Evolutionary conservation across 2,329 filamentous ascomycete species (phyloP), one percentile per base, ranked within the genome.

Genomic region (Juglanconis juglandina): DNA sequence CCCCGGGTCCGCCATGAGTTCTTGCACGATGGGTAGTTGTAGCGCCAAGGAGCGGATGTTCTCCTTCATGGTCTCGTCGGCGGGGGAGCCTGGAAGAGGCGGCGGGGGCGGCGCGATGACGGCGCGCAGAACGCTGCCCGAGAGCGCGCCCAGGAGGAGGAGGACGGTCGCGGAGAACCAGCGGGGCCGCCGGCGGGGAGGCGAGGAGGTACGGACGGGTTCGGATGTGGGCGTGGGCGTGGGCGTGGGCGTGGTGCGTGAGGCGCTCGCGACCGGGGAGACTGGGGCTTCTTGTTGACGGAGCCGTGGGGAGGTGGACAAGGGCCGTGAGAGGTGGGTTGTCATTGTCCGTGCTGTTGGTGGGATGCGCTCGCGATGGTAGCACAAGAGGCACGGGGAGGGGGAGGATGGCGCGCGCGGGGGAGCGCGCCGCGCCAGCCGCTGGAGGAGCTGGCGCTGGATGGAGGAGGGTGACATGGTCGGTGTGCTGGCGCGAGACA

Each of bases 21-120:
- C 69, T 57, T 76, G 75, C 6, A 85, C 79, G 63, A 83, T 68
- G 53, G 81, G 78, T 3, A 84, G 75, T 34, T 74, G 68, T 37
- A 75, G 71, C 53, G 80, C 80, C 55, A 72, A 68, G n/a, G 69
- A 64, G 58, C 74, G 74, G 57, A 85, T 73, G 61, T 72, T 69
- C 14, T 67, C 62, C n/a, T 75, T 68, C 24, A 79, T 72, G 56
- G 75, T 65, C 9, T 63, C 61, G 69, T 84, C 81, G 58, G 76
- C 71, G 32, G 71, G 65, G 3, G 75, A 72, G 41, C 74, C 77
- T 0, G 75, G 72, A 2, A 64, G 58, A 0, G 77, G 76, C 1
- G 77, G 73, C 3, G 73, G 63, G 1, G 78, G 77, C 0, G 81
- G 81, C 2, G 73, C 69, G 57, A 83, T 65, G 47, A 76, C 68